Conservation (phyloP, 2,329 filamentous ascomycete genomes). For the Colletotrichum australisinense region DNA sequence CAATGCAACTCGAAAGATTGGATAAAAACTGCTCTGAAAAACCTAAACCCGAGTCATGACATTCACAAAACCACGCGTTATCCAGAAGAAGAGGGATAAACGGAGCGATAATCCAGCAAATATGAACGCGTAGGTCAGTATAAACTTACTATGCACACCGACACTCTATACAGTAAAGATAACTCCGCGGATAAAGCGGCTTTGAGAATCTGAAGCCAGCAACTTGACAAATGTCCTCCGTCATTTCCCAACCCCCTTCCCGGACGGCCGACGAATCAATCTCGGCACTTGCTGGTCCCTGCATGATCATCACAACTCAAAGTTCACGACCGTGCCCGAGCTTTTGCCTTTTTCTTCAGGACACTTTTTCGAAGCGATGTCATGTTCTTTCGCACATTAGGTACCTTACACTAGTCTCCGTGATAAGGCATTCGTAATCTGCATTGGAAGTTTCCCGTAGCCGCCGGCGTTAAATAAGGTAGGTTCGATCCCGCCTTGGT, state of each 20-base stretch:
- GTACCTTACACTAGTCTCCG: too few species aligned
- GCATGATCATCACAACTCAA: not conserved
- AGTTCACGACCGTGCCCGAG: not conserved
- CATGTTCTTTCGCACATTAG: not conserved
- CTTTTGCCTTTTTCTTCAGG: not conserved
- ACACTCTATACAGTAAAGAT: not conserved
- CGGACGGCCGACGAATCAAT: not conserved
- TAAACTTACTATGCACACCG: too few species aligned
- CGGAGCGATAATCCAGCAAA: fast-evolving
- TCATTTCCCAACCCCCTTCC: not conserved
- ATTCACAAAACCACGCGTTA: not conserved
- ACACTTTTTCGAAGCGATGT: not conserved
- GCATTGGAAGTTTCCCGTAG: not conserved
- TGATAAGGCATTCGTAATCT: not conserved
- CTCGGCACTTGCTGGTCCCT: not conserved
- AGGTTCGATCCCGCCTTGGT: not conserved
- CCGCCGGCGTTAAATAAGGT: not conserved
- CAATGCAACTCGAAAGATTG: too few species aligned
- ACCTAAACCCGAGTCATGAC: not conserved
- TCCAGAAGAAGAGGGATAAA: not conserved
- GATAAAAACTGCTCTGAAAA: too few species aligned
- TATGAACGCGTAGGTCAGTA: not conserved
- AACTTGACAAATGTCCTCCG: not conserved
- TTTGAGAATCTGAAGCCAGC: not conserved
- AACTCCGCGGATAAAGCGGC: not conserved